Evolutionary conservation across 768 basidiomycete genomes (phyloP).

Genomic region (Podaxis sp.): DNA sequence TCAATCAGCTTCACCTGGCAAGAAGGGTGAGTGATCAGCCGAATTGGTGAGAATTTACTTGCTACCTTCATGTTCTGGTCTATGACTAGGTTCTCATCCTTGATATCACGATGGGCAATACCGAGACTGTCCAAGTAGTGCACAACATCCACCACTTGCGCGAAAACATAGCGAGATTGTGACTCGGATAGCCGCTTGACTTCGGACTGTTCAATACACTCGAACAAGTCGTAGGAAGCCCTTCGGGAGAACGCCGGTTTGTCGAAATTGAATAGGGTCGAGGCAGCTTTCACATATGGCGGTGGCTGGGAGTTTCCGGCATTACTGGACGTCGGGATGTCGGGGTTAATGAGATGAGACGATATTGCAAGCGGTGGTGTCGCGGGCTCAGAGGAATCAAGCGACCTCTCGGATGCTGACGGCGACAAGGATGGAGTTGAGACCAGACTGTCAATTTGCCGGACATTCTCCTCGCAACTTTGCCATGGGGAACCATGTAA

Average conservation of each 20-base stretch:
- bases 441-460: slow-evolving; percentile 23
- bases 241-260: slow-evolving; percentile 53
- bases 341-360: background rate
- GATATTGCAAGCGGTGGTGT: slow-evolving; percentile 21
- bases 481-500: slow-evolving; percentile 91
- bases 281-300: slow-evolving; percentile 20
- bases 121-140: slow-evolving; percentile 76
- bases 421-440: slow-evolving; percentile 56
- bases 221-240: slow-evolving; percentile 88
- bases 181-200: slow-evolving; percentile 75
- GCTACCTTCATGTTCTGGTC: slow-evolving; percentile 65
- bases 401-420: slow-evolving; percentile 25
- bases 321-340: background rate
- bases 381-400: slow-evolving; percentile 23
- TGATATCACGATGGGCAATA: slow-evolving; percentile 93
- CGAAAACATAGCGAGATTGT: slow-evolving; percentile 79
- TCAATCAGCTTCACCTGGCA: slow-evolving; percentile 89
- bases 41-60: slow-evolving; percentile 14
- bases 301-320: slow-evolving; percentile 6
- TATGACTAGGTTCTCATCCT: slow-evolving; percentile 91
- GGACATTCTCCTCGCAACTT: slow-evolving; percentile 29
- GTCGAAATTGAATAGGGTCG: background rate
- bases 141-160: slow-evolving; percentile 84
- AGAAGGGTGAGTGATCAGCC: background rate
- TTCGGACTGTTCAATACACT: slow-evolving; percentile 87